Evolutionary conservation across 2,329 filamentous ascomycete species (phyloP), one percentile per base, ranked within the genome.

Genomic region (Claviceps sp.): DNA sequence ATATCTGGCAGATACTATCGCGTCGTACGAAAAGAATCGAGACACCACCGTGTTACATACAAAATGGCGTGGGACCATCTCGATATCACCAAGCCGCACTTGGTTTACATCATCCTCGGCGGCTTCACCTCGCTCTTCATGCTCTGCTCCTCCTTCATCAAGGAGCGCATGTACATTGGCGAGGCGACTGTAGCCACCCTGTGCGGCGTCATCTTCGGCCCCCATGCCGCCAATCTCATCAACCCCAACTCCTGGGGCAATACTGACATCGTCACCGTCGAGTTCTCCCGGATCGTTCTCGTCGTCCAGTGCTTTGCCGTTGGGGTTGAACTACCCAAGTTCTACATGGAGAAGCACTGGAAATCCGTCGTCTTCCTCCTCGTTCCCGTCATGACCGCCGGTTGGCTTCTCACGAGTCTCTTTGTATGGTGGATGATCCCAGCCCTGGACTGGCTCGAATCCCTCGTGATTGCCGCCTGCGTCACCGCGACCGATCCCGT

Each of bases 291-390:
- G 58, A 85, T 95, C 60, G 88, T 95, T 57, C 78, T 94, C 44
- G 89, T 94, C 56, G 87, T 95, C 36, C 89, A 95, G 72, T 94
- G 89, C 71, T 95, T 95, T 66, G 88, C 89, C 63, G 83, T 95
- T 49, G 89, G 89, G 50, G 88, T 95, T 71, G 88, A 95, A 71
- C 72, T 95, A 75, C 89, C 89, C 34, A 88, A 87, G 66, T 86
- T 84, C 57, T 98, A 98, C 72, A 98, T 98, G 93, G 93, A 97
- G 65, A 85, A 82, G 61, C 93, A 98, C 70, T 98, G 93, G 93
- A 85, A 79, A 63, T 97, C 91, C 1, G 93, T 98, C 56, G 73
- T 85, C 14, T 81, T 95, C 62, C 75, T 98, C 54, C 79, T 98
- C 46, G 73, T 98, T 5, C 93, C 93, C 2, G 90, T 98, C 70